Conservation (phyloP, 441 rosid species). For the Pelargonium cotyledonis region DNA sequence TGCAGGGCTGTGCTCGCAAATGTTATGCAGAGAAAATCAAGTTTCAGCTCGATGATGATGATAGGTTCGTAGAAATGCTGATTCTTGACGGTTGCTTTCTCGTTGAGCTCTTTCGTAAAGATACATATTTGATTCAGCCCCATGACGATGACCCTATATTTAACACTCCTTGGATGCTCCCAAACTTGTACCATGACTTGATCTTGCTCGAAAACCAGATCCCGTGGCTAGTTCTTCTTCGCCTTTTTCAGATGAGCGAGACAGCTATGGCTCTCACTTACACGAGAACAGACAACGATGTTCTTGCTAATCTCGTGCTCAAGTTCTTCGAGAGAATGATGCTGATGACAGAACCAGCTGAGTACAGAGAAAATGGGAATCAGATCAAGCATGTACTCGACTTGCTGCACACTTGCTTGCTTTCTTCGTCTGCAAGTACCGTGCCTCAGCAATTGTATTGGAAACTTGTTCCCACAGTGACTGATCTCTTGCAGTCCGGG, state of each 20-base stretch:
- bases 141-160: background rate
- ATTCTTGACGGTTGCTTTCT: constrained; percentile 3
- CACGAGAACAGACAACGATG: too few relatives aligned
- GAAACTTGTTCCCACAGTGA: background rate
- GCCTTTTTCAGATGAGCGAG: background rate
- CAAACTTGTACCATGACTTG: background rate
- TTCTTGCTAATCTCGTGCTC: too few relatives aligned
- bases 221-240: background rate
- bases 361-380: background rate
- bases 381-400: background rate
- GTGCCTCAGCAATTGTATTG: background rate
- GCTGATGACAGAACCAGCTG: background rate
- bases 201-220: background rate
- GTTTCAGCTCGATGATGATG: background rate
- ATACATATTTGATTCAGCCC: background rate
- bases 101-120: background rate
- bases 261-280: background rate
- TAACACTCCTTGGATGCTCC: background rate
- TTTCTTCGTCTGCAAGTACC: background rate
- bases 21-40: background rate
- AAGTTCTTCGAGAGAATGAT: background rate
- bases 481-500: background rate
- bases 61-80: background rate
- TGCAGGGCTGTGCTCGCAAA: background rate
- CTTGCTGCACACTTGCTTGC: background rate